Percentiles rank a stretch among this genome's conserved stretches.
phyloP scores from a whole-genome alignment of 2,329 filamentous ascomycete species.

The Fusarium liriodendri region DNA sequence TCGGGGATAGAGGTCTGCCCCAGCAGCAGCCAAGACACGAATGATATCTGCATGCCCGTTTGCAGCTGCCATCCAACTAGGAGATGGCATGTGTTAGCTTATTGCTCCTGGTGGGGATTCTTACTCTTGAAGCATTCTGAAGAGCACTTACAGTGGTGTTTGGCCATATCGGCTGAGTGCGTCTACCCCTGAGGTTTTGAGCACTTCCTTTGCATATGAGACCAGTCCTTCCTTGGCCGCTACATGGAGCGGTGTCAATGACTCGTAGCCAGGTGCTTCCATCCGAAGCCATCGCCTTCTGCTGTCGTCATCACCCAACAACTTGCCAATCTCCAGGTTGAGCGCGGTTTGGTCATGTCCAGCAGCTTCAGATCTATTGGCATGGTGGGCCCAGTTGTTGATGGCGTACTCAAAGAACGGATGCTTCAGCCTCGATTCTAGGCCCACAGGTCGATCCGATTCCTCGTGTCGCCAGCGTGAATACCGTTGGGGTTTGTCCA shows the following conservation, averaged over 20 bases:
- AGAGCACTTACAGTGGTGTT: slow-evolving; percentile 41
- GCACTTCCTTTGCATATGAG: slow-evolving; percentile 32
- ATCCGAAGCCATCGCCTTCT: slow-evolving; percentile 25
- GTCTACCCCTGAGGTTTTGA: slow-evolving; percentile 26
- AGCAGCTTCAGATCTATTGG: slow-evolving; percentile 30
- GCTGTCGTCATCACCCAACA: slow-evolving; percentile 17
- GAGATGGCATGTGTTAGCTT: not conserved
- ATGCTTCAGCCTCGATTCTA: slow-evolving; percentile 20
- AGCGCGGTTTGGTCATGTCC: slow-evolving; percentile 30
- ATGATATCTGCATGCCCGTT: slow-evolving; percentile 32
- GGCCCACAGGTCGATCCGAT: not conserved
- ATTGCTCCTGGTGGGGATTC: not conserved
- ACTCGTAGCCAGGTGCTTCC: not conserved
- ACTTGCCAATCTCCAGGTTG: slow-evolving; percentile 4
- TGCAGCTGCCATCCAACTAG: slow-evolving; percentile 37
- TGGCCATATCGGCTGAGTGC: slow-evolving; percentile 10
- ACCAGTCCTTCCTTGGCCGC: slow-evolving; percentile 30
- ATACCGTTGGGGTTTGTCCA: not conserved
- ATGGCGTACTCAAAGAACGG: slow-evolving; percentile 47
- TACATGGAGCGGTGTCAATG: slow-evolving; percentile 25
- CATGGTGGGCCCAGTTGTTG: slow-evolving; percentile 47
- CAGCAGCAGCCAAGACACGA: slow-evolving; percentile 33
- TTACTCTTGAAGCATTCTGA: not conserved
- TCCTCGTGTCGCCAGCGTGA: not conserved
- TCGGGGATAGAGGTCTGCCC: slow-evolving; percentile 41